Evolutionary conservation across 345 rosid genomes (phyloP).

Genomic region (Erucastrum elatum): DNA sequence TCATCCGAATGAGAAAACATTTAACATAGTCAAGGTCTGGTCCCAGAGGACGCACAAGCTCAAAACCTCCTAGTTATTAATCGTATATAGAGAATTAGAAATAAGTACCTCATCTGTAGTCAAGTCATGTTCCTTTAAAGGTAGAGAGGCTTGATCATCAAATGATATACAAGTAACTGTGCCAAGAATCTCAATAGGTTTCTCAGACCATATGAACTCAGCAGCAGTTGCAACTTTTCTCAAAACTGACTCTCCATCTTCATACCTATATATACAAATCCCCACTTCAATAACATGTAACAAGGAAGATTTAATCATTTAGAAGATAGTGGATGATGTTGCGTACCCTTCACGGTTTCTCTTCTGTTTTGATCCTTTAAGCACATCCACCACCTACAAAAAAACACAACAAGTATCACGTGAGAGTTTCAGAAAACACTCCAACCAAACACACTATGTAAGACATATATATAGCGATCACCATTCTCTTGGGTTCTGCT

Average conservation of each 20-base stretch:
- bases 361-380: slow-evolving; percentile 69
- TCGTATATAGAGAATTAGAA: too few relatives aligned
- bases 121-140: slow-evolving; percentile 61
- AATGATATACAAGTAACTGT: slow-evolving; percentile 72
- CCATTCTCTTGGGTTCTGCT: slow-evolving; percentile 65
- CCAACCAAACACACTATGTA: not conserved
- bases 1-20: too few relatives aligned
- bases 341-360: slow-evolving; percentile 84
- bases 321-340: slow-evolving; percentile 8
- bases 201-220: slow-evolving; percentile 78
- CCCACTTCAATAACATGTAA: not conserved
- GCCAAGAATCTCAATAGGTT: slow-evolving; percentile 90
- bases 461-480: slow-evolving; percentile 2
- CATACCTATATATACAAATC: slow-evolving; percentile 49
- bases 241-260: slow-evolving; percentile 66
- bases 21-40: too few relatives aligned
- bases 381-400: slow-evolving; percentile 77
- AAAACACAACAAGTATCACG: not conserved
- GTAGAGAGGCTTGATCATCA: slow-evolving; percentile 60
- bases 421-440: not conserved
- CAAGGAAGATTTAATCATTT: not conserved
- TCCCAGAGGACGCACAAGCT: too few relatives aligned
- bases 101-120: slow-evolving; percentile 79
- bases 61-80: too few relatives aligned
- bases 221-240: slow-evolving; percentile 75